These are phyloP conservation scores for Climacium dendroides DNA, from an alignment of 225 moss, liverwort and hornwort species.

Conservation along the genomic window DNA sequence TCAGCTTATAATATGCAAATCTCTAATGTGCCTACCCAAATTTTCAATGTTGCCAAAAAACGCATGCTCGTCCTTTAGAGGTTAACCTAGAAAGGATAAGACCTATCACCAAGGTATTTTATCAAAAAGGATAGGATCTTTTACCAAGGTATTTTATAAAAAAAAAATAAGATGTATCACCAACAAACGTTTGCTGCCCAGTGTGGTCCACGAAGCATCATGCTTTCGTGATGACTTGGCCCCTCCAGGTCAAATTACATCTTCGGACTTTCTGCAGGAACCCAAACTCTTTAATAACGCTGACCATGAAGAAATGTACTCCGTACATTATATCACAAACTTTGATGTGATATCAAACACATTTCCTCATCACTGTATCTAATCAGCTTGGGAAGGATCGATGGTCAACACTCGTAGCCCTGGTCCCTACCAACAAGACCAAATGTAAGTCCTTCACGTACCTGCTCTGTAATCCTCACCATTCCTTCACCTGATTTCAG, in stretches of 20 bases:
- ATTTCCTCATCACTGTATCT: neutral
- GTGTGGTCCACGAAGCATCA: neutral
- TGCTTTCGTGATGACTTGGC: slow-evolving; percentile 3
- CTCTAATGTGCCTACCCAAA: too few relatives aligned
- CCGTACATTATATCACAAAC: neutral
- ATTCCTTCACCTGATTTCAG: neutral
- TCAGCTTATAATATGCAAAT: too few relatives aligned
- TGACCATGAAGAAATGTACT: neutral
- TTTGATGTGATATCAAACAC: neutral
- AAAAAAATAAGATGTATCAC: too few relatives aligned
- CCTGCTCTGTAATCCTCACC: neutral
- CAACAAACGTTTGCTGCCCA: too few relatives aligned
- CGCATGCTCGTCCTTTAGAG: too few relatives aligned
- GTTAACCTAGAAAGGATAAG: neutral
- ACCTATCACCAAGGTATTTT: neutral
- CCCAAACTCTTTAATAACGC: neutral
- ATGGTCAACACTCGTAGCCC: neutral
- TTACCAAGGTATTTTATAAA: too few relatives aligned
- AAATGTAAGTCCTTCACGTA: neutral
- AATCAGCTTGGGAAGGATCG: neutral
- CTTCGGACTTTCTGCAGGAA: neutral
- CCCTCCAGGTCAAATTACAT: slow-evolving; percentile 1
- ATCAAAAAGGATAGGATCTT: too few relatives aligned
- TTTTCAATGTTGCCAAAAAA: too few relatives aligned
- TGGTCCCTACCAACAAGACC: neutral